Base-by-base conservation (phyloP, 208 protist species). In the Crithidia mellificae region DNA sequence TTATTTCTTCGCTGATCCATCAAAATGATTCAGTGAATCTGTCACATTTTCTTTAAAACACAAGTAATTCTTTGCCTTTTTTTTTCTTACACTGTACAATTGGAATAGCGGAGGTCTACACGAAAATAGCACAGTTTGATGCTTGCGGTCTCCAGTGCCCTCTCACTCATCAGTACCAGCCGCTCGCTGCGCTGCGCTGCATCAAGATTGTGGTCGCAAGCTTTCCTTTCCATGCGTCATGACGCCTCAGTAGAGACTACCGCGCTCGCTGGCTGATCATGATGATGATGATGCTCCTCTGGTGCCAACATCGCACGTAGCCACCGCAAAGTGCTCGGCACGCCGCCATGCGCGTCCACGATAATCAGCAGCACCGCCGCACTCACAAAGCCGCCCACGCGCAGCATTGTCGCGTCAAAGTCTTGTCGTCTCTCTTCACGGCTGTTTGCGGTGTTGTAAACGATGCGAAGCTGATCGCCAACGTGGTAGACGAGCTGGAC, bases 361-460 rank as follows among this genome's bases (percentile, higher is more conserved):
- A 83, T 49, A 27, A 81, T 59, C 29, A 86, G 80, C 6, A 67
- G 44, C 50, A 82, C 78, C 46, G 68, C 58, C 12, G 81, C 55
- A 0, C 56, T 46, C 8, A 47, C 44, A 65, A 93, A 93, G 20
- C 57, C 62, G 27, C 63, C 61, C 0, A 77, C 65, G 12, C 84
- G 72, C 25, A 87, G 46, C 19, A 72, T 36, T 0, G 88, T 93
- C 6, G 69, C 72, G n/a, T 76, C 58, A 1, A 65, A 47, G 62
- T 93, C 88, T 25, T 54, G 65, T 11, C 66, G 61, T 19, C 84
- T 73, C 47, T 81, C 78, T 38, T 85, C 59, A 22, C 76, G 78
- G 49, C 78, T 90, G 58, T 85, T 85, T 56, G 84, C 84, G 32
- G 72, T 81, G 67, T 85, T 85, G 77, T 93, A 93, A 19, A 88